Percentiles rank a stretch among this genome's conserved stretches.
phyloP scores from a whole-genome alignment of 306 rosid genomes.

The Cicer arietinum region DNA sequence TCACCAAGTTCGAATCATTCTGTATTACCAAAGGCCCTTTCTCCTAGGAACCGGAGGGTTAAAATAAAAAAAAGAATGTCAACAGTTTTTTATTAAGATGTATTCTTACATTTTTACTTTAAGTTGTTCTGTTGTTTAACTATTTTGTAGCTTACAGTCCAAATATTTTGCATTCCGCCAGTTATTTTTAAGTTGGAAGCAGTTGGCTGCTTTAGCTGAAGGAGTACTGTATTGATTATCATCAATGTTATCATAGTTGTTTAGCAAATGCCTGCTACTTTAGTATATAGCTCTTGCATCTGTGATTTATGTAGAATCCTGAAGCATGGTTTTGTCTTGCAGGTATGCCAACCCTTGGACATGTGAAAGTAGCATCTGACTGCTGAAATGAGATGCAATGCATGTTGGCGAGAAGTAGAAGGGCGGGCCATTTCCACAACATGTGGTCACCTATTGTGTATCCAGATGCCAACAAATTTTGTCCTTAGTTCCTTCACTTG shows the following conservation, averaged over 20 bases:
- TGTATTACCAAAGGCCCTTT: no score
- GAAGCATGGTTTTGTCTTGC: slow-evolving; percentile 40
- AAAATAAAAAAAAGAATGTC: background rate
- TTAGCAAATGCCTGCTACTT: slow-evolving; percentile 13
- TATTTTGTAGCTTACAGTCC: slow-evolving; percentile 17
- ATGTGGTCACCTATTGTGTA: slow-evolving; percentile 94
- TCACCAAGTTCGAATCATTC: no score
- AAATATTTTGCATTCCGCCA: background rate
- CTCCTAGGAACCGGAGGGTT: no score
- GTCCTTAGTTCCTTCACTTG: slow-evolving; percentile 1
- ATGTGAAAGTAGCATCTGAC: slow-evolving; percentile 51
- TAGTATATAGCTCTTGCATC: background rate
- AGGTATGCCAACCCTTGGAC: slow-evolving; percentile 50
- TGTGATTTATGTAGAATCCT: slow-evolving; percentile 32
- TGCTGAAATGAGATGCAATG: slow-evolving; percentile 96
- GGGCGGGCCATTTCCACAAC: slow-evolving; percentile 94
- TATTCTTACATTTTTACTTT: slow-evolving; percentile 8
- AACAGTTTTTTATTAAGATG: slow-evolving; percentile 11
- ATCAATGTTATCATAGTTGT: slow-evolving; percentile 6
- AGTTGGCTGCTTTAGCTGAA: slow-evolving; percentile 12
- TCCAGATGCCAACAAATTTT: slow-evolving; percentile 49
- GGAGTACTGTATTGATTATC: slow-evolving; percentile 27
- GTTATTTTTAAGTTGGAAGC: slow-evolving; percentile 15
- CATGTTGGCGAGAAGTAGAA: slow-evolving; percentile 97
- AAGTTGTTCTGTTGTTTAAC: slow-evolving; percentile 32